A percentile compares a stretch with the other conserved stretches of the same genome.
Evolutionary conservation across 2,329 filamentous ascomycete genomes (phyloP).

Genomic region (Apiospora arundinis): DNA sequence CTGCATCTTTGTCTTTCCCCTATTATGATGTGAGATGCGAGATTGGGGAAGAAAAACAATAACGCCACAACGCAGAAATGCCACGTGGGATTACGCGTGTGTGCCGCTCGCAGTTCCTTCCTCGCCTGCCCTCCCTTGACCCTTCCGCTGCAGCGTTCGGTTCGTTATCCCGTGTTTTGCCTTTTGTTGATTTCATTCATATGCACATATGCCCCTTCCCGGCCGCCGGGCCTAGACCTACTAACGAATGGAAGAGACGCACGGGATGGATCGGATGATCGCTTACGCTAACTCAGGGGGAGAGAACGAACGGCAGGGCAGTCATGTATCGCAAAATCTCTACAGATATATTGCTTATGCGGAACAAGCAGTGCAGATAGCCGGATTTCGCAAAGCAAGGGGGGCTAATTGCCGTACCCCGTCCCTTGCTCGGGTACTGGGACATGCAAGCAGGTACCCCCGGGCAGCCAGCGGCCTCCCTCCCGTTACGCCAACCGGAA

Average conservation of each 20-base stretch:
- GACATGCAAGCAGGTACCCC: not conserved
- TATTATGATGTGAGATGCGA: not conserved
- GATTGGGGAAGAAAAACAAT: not conserved
- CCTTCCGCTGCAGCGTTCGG: not conserved
- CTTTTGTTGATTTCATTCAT: not conserved
- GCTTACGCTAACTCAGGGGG: not conserved
- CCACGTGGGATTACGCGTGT: slow-evolving; percentile 1
- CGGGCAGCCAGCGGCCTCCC: no score
- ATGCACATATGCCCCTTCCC: not conserved
- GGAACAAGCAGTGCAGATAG: not conserved
- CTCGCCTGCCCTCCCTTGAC: not conserved
- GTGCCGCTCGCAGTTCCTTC: not conserved
- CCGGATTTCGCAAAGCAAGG: not conserved
- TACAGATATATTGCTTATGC: slow-evolving; percentile 10
- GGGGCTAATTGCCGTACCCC: not conserved
- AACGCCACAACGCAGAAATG: not conserved
- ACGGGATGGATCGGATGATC: not conserved
- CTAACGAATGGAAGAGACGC: not conserved
- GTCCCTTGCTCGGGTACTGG: not conserved
- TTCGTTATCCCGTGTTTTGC: not conserved
- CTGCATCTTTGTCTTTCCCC: not conserved
- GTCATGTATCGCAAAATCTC: not conserved
- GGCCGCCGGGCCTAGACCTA: not conserved
- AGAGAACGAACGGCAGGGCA: not conserved
- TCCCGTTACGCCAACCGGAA: not conserved